Conservation (phyloP, 345 rosid species). For the Citrus sinensis region DNA sequence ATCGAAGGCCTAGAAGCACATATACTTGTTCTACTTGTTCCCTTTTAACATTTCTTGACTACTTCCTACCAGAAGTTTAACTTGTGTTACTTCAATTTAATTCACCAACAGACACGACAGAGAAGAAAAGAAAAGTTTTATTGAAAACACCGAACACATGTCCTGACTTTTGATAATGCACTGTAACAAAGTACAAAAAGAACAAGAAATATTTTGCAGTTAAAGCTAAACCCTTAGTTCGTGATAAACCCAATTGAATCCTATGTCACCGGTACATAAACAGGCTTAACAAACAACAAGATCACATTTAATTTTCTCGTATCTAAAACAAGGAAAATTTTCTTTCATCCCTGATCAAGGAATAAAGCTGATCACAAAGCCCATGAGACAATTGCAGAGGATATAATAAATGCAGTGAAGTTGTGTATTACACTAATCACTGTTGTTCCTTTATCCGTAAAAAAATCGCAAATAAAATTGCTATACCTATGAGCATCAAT, state of each 20-base stretch:
- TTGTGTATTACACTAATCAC: neutral
- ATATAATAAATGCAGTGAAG: neutral
- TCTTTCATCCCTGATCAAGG: neutral
- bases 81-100: neutral
- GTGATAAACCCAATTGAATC: neutral
- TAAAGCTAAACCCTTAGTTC: neutral
- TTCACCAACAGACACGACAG: neutral
- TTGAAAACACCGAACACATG: too few relatives aligned
- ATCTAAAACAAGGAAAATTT: neutral
- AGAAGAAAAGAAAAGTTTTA: neutral
- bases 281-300: neutral
- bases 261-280: neutral
- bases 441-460: neutral
- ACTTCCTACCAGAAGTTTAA: neutral
- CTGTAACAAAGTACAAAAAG: neutral
- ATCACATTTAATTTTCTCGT: neutral
- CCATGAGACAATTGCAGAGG: neutral
- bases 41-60: neutral
- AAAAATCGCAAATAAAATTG: neutral
- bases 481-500: neutral
- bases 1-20: neutral
- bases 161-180: too few relatives aligned
- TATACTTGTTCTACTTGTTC: neutral
- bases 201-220: neutral
- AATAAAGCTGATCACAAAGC: neutral